phyloP scores from a whole-genome alignment of 2,329 filamentous ascomycete species.

The Clarireedia paspali region DNA sequence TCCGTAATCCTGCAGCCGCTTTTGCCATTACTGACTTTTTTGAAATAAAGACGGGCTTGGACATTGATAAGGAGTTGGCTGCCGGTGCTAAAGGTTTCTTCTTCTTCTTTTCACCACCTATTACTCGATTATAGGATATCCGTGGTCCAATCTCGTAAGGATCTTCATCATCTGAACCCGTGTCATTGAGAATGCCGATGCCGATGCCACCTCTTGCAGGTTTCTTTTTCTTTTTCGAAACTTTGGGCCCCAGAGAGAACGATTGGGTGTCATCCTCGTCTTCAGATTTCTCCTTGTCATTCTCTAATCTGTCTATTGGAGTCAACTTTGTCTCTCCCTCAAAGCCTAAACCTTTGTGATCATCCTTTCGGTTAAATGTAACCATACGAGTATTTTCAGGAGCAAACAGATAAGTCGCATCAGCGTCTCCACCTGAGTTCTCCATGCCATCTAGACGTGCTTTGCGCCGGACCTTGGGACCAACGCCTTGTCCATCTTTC shows the following conservation, averaged over 20 bases:
- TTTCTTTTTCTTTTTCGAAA: conserved; percentile 41
- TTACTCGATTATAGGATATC: conserved; percentile 76
- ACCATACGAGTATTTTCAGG: conserved; percentile 72
- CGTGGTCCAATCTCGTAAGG: conserved; percentile 86
- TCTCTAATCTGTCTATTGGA: conserved; percentile 23
- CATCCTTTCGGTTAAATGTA: conserved; percentile 54
- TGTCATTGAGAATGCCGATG: conserved; percentile 84
- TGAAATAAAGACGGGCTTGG: conserved; percentile 68
- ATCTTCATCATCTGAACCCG: conserved; percentile 90
- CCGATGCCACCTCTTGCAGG: conserved; percentile 63
- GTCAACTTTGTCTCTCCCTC: conserved; percentile 48
- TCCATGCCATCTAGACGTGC: conserved; percentile 54
- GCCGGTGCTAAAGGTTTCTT: conserved; percentile 51
- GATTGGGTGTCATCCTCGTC: conserved; percentile 37
- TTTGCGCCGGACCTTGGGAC: conserved; percentile 71
- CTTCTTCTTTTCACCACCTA: conserved; percentile 78
- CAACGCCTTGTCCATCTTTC: conserved; percentile 88
- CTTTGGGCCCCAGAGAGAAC: conserved; percentile 15
- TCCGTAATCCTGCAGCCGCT: conserved; percentile 43
- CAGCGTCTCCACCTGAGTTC: conserved; percentile 29
- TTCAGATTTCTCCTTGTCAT: conserved; percentile 32
- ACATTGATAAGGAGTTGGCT: conserved; percentile 55
- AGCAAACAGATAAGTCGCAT: conserved; percentile 65
- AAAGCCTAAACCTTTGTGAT: conserved; percentile 65
- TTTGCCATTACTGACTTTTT: conserved; percentile 47